Evolutionary conservation across 2,329 filamentous ascomycete species (phyloP), one percentile per base, ranked within the genome.

Genomic region (Dactylonectria macrodidyma): DNA sequence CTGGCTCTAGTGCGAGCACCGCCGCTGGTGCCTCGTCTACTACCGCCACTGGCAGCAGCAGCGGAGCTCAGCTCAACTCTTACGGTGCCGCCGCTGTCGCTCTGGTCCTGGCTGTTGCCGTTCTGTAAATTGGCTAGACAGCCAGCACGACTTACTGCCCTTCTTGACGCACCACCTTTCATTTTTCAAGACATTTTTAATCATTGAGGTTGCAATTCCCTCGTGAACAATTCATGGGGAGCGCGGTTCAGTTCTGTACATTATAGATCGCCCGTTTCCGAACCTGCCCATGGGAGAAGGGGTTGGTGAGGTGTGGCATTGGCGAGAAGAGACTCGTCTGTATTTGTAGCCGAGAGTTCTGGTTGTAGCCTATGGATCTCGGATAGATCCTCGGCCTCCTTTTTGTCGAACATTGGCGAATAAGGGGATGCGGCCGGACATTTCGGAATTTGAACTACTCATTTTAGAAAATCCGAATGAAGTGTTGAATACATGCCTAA

Each of bases 1-100:
- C 77, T 48, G 47, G 26, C 26, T 47, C n/a, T 19, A 46, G 24
- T 30, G 41, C 62, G 59, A 65, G 58, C 69, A 60, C 67, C 51
- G 67, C 65, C 22, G 56, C 14, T 19, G 16, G 52, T 34, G 48
- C 68, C 52, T 24, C 52, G 7, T 47, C 68, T 12, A 64, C 33
- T 14, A 51, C 67, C 41, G 60, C 64, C 33, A 70, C 73, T 26
- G 69, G 61, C 26, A 70, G 54, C 46, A 67, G 67, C 30, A 70
- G 44, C 38, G 67, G 67, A n/a, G 66, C 69, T 60, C 58, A 71
- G 61, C 71, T 81, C 55, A 78, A 77, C 72, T 78, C 78, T 1
- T 61, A 80, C 22, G 78, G 73, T 6, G 80, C 78, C 19, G 79
- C 75, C 10, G 77, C 71, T 4, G 70, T 78, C 4, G 80, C 78